Base-by-base conservation (phyloP, 371 early-diverging fungal species). In the Batkoa obscura region DNA sequence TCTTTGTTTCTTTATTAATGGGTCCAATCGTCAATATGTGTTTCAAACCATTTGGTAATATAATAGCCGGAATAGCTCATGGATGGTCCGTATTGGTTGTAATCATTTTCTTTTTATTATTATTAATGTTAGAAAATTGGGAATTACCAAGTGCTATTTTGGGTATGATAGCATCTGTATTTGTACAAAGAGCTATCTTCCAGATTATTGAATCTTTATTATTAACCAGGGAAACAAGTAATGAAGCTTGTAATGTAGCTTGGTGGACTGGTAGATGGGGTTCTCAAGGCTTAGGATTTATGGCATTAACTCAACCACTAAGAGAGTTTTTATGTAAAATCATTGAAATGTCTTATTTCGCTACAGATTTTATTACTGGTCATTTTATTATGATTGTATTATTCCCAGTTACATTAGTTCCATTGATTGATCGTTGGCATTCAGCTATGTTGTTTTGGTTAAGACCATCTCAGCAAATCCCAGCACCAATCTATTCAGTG, bases 251-350 rank as follows among this genome's bases (percentile, higher is more conserved):
- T 17, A 86, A 86, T 60, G 68, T 78, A 35, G 88, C 88, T 5
- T 88, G 89, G 89, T 90, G 89, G 90, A 83, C 85, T 2, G 90
- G 90, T 32, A 75, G 75, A 54, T 90, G 90, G 88, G 78, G 80
- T 47, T 82, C 81, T 32, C 78, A 80, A 45, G 86, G 81, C 43
- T 71, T 85, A 68, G 87, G 88, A 59, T 73, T 67, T 63, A 63
- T 71, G 65, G 81, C 76, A 9, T 59, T 80, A 8, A 76, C 80
- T 23, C 80, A 83, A 62, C 86, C 87, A 3, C 61, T 77, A 56
- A 76, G 88, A 36, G 88, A 88, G 65, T 83, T 74, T 59, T 50
- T 84, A 34, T 85, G 87, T 73, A 90, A 90, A 72, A 74, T 83
- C 43, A 78, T 88, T 43, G 91, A 90, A 68, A 79, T 84, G 80